Evolutionary conservation across 1,284 basidiomycete species (phyloP).

Genomic region (Gomphus bonarii): DNA sequence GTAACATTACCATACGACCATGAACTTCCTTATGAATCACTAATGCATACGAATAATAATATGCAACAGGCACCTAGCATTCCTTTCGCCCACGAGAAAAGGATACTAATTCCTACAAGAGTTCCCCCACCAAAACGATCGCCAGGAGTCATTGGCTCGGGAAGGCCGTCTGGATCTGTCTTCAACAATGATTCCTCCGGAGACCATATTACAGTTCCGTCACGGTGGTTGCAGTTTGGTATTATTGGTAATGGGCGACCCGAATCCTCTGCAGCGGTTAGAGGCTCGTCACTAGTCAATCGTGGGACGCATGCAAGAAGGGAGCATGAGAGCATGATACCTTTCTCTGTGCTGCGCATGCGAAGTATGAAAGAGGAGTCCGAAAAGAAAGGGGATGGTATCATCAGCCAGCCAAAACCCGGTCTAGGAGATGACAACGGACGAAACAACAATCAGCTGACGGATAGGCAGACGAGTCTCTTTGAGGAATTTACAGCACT

Average conservation of each 20-base stretch:
- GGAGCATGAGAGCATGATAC: background rate
- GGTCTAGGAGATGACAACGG: background rate
- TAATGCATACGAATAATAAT: background rate
- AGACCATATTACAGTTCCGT: background rate
- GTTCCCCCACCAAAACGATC: background rate
- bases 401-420: background rate
- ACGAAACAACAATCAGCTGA: background rate
- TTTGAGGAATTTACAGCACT: background rate
- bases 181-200: background rate
- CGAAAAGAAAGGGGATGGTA: conserved; percentile 2
- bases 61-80: background rate
- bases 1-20: background rate
- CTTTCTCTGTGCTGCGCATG: background rate
- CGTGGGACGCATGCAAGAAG: background rate
- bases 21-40: background rate
- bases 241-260: background rate
- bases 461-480: background rate
- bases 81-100: background rate
- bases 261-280: background rate
- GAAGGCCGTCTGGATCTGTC: background rate
- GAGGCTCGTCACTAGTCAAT: background rate
- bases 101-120: background rate
- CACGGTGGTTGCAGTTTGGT: background rate
- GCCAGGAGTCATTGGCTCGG: conserved; percentile 8
- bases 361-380: conserved; percentile 2